A percentile compares a stretch with the other conserved stretches of the same genome.
phyloP scores from a whole-genome alignment of 116 monocot genomes.

The Thalassia testudinum region DNA sequence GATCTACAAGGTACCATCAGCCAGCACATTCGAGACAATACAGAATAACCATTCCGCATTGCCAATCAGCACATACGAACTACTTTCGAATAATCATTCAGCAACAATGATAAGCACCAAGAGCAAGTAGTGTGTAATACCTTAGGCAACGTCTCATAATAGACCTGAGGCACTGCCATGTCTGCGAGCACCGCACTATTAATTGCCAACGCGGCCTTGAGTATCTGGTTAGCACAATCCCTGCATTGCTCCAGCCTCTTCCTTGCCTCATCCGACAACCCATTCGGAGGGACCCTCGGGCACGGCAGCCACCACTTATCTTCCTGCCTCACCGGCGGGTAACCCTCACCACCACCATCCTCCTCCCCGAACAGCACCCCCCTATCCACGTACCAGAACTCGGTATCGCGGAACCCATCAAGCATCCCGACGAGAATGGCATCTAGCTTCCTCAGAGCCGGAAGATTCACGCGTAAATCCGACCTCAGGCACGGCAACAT shows the following conservation, averaged over 20 bases:
- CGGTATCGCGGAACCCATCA: conserved; percentile 65
- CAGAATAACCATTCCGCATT: too few relatives aligned
- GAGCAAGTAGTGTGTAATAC: conserved; percentile 9
- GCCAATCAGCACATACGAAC: too few relatives aligned
- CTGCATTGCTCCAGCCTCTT: conserved; percentile 62
- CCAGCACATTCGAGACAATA: too few relatives aligned
- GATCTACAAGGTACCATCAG: too few relatives aligned
- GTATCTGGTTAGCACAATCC: conserved; percentile 79
- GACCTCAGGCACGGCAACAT: conserved; percentile 64
- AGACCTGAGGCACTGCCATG: conserved; percentile 74
- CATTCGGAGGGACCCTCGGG: conserved; percentile 62
- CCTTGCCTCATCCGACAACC: conserved; percentile 45
- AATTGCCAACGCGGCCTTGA: conserved; percentile 88
- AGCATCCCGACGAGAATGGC: conserved; percentile 73
- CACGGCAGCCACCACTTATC: conserved; percentile 97
- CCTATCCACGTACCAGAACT: conserved; percentile 83
- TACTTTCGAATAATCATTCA: too few relatives aligned
- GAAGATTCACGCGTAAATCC: conserved; percentile 82
- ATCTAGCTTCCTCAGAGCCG: conserved; percentile 86
- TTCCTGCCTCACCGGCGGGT: conserved; percentile 61
- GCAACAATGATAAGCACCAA: too few relatives aligned
- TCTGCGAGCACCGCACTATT: conserved; percentile 79
- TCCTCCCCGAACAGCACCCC: conserved; percentile 49
- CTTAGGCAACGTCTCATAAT: conserved; percentile 78
- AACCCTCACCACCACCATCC: conserved; percentile 22